Base-by-base conservation (phyloP, 78 protist species). In the Dictyostelium citrinum region DNA sequence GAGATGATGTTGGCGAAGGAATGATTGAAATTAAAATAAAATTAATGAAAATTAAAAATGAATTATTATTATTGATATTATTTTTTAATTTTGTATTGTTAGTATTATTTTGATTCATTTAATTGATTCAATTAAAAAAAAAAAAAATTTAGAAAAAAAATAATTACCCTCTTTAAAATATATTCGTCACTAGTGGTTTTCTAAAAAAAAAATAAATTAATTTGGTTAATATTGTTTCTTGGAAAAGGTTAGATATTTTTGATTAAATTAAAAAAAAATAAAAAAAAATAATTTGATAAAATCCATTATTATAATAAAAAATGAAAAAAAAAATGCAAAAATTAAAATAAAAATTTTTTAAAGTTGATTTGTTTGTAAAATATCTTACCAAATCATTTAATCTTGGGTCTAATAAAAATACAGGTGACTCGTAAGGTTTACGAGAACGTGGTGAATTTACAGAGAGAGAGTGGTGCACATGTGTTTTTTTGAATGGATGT, bases 381-480 rank as follows among this genome's bases (percentile, higher is more conserved):
- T 41, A 16, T 39, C 88, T 82, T 82, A 82, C 88, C 78, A 82
- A 64, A 46, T 82, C 60, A 64, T 64, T 64, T 12, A 82, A 8
- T 82, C 88, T 82, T 58, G 88, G 88, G 77, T 82, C 77, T 64
- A 20, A 37, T 58, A 82, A 64, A 82, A 80, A 80, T 80, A 80
- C 45, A 35, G 84, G 84, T 29, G 70, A 29, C 39, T 82, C 60
- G n/a, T 24, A 78, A 46, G 83, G 24, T 46, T 41, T 41, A 10
- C 45, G 33, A 33, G 14, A 9, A 16, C 6, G 39, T 9, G 45
- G 33, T 17, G 45, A 33, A 17, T 70, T 27, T 70, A 9, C 24
- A 70, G 77, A 33, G 5, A 70, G n/a, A 11, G 72, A 55, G 33
- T 64, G 72, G 0, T 64, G 77, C 1, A 6, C n/a, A 70, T 70